Percentiles rank a stretch among this genome's conserved stretches.
phyloP scores from a whole-genome alignment of 305 asterid genomes.

The Petunia hybrid region DNA sequence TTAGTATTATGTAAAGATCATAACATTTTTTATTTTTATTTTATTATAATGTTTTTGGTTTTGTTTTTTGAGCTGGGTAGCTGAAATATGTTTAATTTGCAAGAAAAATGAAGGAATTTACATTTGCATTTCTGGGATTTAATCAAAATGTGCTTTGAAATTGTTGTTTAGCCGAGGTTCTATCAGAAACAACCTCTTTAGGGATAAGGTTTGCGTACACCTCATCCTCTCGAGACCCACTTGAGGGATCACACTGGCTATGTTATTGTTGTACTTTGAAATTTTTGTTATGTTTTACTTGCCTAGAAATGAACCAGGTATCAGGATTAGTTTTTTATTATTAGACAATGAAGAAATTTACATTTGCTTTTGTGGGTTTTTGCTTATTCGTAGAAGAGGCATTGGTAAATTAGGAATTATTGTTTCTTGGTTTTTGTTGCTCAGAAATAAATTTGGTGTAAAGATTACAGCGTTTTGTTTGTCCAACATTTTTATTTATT shows the following conservation, averaged over 20 bases:
- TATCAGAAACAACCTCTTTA: background rate
- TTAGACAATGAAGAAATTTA: background rate
- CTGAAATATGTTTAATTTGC: background rate
- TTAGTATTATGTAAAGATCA: background rate
- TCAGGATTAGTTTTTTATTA: background rate
- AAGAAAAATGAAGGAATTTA: conserved; percentile 10
- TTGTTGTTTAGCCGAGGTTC: background rate
- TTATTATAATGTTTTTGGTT: background rate
- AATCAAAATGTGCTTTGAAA: conserved; percentile 3
- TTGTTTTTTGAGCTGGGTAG: background rate
- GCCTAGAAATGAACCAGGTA: background rate
- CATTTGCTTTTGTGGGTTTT: background rate
- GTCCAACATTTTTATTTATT: background rate
- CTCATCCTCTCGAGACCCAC: too few relatives aligned
- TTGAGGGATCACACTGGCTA: too few relatives aligned
- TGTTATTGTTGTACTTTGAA: background rate
- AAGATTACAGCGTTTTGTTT: background rate
- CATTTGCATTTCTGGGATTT: background rate
- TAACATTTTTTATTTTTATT: background rate
- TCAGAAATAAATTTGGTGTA: background rate
- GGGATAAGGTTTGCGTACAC: too few relatives aligned
- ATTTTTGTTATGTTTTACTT: background rate
- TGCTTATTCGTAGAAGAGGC: conserved; percentile 1
- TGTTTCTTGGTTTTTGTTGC: background rate
- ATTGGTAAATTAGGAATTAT: background rate